Percentiles rank a stretch among this genome's conserved stretches.
Evolutionary conservation across 192 early-diverging fungal genomes (phyloP).

Genomic region (Coemansia sp.): DNA sequence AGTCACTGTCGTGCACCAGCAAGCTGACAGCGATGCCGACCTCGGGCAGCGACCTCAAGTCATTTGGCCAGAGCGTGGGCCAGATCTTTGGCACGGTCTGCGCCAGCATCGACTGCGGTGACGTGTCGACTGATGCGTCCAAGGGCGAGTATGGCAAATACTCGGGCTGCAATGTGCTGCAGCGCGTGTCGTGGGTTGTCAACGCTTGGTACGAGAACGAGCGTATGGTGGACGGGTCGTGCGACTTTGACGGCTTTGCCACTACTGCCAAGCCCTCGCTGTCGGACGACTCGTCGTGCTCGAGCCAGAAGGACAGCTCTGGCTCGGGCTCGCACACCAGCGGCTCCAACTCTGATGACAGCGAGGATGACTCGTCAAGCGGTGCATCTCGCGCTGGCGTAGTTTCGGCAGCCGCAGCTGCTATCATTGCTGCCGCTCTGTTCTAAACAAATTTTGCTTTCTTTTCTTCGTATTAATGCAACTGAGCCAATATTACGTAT

Average conservation of each 20-base stretch:
- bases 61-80: constrained; percentile 33
- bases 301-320: constrained; percentile 28
- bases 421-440: background rate
- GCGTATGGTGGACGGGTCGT: constrained; percentile 37
- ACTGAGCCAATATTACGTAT: too few relatives aligned
- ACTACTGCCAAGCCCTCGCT: constrained; percentile 16
- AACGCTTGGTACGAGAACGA: constrained; percentile 48
- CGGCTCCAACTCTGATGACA: background rate
- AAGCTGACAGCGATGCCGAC: constrained; percentile 28
- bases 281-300: constrained; percentile 38
- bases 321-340: background rate
- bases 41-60: constrained; percentile 11
- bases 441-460: background rate
- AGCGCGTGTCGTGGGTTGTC: constrained; percentile 52
- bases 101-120: constrained; percentile 32
- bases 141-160: constrained; percentile 50
- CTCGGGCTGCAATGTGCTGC: constrained; percentile 41
- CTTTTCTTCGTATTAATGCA: too few relatives aligned
- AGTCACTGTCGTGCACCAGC: constrained; percentile 54
- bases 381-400: background rate
- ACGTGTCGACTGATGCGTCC: constrained; percentile 28
- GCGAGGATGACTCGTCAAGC: constrained; percentile 1
- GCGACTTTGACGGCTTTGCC: constrained; percentile 54
- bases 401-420: background rate
- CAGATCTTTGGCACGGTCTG: constrained; percentile 44